Evolutionary conservation across 2,329 filamentous ascomycete species (phyloP), one percentile per base, ranked within the genome.

Genomic region (Trichoderma sp.): DNA sequence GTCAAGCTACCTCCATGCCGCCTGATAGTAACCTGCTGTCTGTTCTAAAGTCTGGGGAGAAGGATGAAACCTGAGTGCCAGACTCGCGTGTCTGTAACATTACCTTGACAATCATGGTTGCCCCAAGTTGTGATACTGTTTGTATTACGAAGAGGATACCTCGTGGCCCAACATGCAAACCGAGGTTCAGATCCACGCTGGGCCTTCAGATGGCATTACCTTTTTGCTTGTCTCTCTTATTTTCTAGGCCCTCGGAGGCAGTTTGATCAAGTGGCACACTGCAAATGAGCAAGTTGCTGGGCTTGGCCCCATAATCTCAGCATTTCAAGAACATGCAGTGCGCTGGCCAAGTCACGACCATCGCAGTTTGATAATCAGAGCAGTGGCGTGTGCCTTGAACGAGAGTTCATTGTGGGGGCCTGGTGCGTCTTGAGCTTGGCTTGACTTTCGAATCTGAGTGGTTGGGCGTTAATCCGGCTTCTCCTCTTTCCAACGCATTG

Each of bases 401-500:
- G 7, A 21, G 24, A 21, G 16, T 21, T 39, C 39, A 59, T 59
- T 55, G 39, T 52, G 43, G 55, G 16, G 21, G 21, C 24, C 21
- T 51, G 54, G 28, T 59, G 37, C 30, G 21, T 54, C 55, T 55
- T 56, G 51, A 65, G 39, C 60, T 54, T 66, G 59, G 60, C 54
- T 37, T 49, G 6, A 34, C 21, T 49, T 24, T 3, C 32, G 21
- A 7, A 24, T 43, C n/a, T 65, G 39, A 54, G 32, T 66, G 49
- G 55, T 24, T 56, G 63, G 21, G 39, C 30, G 37, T 18, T 60
- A 51, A 56, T 39, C 51, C 51, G 56, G 34, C 21, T 30, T 66
- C 39, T 56, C 30, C 68, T 59, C 65, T 39, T 58, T 63, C 28
- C 51, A 63, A 68, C 58, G 34, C 51, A 58, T 61, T 74, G 68